Evolutionary conservation across 805 yeast genomes (phyloP).

Genomic region (Ogataea zsoltii): DNA sequence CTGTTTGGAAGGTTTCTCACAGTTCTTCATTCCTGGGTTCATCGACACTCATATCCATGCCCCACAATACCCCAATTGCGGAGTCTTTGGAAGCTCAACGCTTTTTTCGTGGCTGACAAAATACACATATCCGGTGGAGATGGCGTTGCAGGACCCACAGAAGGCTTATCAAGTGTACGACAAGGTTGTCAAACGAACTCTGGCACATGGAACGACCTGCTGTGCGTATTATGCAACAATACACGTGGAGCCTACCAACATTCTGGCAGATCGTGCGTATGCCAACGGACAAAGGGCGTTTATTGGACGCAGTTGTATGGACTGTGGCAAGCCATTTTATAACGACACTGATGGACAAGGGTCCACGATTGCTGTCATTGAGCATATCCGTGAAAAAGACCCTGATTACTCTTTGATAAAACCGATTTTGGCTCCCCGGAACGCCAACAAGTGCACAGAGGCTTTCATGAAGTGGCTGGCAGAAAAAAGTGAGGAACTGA

Average conservation of each 20-base stretch:
- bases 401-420: constrained; percentile 50
- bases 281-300: constrained; percentile 75
- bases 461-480: constrained; percentile 55
- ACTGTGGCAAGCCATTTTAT: constrained; percentile 43
- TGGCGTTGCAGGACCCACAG: constrained; percentile 50
- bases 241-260: constrained; percentile 62
- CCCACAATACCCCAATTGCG: constrained; percentile 72
- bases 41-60: constrained; percentile 79
- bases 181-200: constrained; percentile 63
- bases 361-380: constrained; percentile 54
- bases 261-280: constrained; percentile 68
- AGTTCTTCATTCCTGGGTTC: constrained; percentile 75
- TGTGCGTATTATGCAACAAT: constrained; percentile 68
- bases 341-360: constrained; percentile 21
- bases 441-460: constrained; percentile 82
- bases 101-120: constrained; percentile 73
- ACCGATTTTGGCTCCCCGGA: constrained; percentile 85
- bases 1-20: constrained; percentile 17
- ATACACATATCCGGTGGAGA: constrained; percentile 84
- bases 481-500: constrained; percentile 25
- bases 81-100: constrained; percentile 78
- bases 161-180: constrained; percentile 61
- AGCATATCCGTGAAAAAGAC: constrained; percentile 51
- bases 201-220: constrained; percentile 79
- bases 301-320: constrained; percentile 90